phyloP scores from a whole-genome alignment of 1,284 basidiomycete genomes.

The Rhodotorula sp. region DNA sequence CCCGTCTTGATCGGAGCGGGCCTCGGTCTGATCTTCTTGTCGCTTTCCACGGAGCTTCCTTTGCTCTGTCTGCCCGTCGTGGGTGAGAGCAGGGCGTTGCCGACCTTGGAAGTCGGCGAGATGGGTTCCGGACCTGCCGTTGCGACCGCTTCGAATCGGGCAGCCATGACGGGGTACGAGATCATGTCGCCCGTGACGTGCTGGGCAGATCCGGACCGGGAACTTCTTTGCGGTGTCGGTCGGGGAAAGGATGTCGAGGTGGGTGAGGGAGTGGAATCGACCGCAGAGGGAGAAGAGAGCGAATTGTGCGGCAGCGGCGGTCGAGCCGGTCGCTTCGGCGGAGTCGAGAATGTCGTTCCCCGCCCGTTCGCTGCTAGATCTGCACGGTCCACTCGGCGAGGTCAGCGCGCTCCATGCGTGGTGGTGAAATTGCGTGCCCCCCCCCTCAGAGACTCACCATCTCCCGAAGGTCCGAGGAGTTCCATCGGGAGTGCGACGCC shows the following conservation, averaged over 20 bases:
- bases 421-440: too few species aligned
- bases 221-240: too few species aligned
- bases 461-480: background rate
- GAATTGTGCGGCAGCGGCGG: background rate
- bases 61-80: too few species aligned
- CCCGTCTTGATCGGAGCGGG: too few species aligned
- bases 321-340: background rate
- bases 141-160: conserved; percentile 8
- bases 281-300: background rate
- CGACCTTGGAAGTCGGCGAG: too few species aligned
- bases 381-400: too few species aligned
- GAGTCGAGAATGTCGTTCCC: too few species aligned
- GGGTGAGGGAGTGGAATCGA: background rate
- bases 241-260: background rate
- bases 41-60: too few species aligned
- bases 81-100: too few species aligned
- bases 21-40: too few species aligned
- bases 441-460: background rate
- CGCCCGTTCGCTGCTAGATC: too few species aligned
- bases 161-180: conserved; percentile 27
- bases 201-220: background rate
- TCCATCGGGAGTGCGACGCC: background rate
- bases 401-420: too few species aligned
- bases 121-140: background rate
- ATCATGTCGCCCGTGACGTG: conserved; percentile 16